A percentile compares a stretch with the other conserved stretches of the same genome.
Evolutionary conservation across 2,329 filamentous ascomycete species (phyloP).

Genomic region (Hypomyces perniciosus): DNA sequence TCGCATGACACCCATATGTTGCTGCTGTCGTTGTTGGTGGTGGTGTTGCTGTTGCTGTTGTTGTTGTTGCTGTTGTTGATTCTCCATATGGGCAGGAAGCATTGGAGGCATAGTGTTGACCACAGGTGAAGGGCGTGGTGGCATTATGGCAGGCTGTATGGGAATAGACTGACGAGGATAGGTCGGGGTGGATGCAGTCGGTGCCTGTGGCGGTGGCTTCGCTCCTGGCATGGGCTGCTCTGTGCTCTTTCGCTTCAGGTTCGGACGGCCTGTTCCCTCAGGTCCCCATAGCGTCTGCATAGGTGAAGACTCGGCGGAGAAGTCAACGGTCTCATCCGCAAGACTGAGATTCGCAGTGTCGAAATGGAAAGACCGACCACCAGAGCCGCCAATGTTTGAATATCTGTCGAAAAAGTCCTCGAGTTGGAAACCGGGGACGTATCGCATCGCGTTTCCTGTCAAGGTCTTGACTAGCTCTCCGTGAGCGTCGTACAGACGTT

Average conservation of each 20-base stretch:
- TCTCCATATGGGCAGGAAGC: slow-evolving; percentile 29
- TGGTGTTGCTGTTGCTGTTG: slow-evolving; percentile 21
- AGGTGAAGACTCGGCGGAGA: slow-evolving; percentile 49
- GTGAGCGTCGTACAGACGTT: slow-evolving; percentile 73
- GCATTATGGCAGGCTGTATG: slow-evolving; percentile 25
- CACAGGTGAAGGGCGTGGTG: slow-evolving; percentile 32
- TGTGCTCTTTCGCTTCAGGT: slow-evolving; percentile 46
- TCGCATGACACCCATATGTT: slow-evolving; percentile 27
- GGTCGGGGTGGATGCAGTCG: slow-evolving; percentile 25
- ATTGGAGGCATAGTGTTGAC: slow-evolving; percentile 35
- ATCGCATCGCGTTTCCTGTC: slow-evolving; percentile 59
- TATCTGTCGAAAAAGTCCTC: slow-evolving; percentile 88
- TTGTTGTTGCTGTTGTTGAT: slow-evolving; percentile 24
- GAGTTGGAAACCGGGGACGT: slow-evolving; percentile 73
- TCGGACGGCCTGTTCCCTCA: slow-evolving; percentile 28
- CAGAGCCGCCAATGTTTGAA: slow-evolving; percentile 47
- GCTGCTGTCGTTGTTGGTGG: slow-evolving; percentile 24
- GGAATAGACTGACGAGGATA: slow-evolving; percentile 35
- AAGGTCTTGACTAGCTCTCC: slow-evolving; percentile 70
- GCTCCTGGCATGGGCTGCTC: slow-evolving; percentile 28
- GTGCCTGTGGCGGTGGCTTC: slow-evolving; percentile 22
- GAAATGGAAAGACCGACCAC: slow-evolving; percentile 56
- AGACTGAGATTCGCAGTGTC: slow-evolving; percentile 71
- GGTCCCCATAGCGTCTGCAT: slow-evolving; percentile 38
- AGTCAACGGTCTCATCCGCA: slow-evolving; percentile 58